A percentile compares a stretch with the other conserved stretches of the same genome.
Conservation (phyloP, 371 early-diverging fungal species). For the Basidiobolus meristosporus region DNA sequence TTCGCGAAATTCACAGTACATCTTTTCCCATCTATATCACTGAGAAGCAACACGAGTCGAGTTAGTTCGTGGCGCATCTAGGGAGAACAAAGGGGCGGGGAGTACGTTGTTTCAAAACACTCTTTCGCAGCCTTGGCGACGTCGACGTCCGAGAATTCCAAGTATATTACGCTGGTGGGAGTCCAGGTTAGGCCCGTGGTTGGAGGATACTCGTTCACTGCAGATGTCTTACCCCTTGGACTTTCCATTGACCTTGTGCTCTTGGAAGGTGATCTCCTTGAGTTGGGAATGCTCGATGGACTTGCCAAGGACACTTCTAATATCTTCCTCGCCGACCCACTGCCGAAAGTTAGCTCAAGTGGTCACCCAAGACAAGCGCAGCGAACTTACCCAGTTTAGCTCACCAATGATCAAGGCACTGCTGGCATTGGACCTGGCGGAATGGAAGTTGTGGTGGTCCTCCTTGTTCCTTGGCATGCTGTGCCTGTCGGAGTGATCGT, state of each 20-base stretch:
- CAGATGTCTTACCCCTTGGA: slow-evolving; percentile 22
- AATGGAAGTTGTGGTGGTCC: too few relatives aligned
- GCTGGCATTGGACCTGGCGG: slow-evolving; percentile 9
- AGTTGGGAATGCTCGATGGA: slow-evolving; percentile 15
- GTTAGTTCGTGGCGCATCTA: not conserved
- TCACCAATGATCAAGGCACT: slow-evolving; percentile 20
- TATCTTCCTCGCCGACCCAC: slow-evolving; percentile 31
- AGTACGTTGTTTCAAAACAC: slow-evolving; percentile 18
- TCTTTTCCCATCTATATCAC: slow-evolving; percentile 16
- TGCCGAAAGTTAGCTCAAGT: slow-evolving; percentile 2
- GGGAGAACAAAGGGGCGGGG: not conserved
- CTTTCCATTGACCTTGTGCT: slow-evolving; percentile 44
- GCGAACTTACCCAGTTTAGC: slow-evolving; percentile 21
- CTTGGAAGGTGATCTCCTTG: slow-evolving; percentile 26
- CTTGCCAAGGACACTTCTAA: slow-evolving; percentile 15
- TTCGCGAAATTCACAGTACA: slow-evolving; percentile 11
- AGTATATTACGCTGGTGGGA: slow-evolving; percentile 16
- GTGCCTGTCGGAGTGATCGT: too few relatives aligned
- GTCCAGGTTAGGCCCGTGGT: not conserved
- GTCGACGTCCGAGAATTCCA: slow-evolving; percentile 18
- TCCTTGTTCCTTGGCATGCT: too few relatives aligned
- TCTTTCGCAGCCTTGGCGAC: slow-evolving; percentile 16
- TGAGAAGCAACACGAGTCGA: slow-evolving; percentile 1
- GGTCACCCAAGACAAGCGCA: not conserved
- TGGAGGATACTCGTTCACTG: not conserved